These are phyloP conservation scores for Penicillium malachiteum DNA, from an alignment of 495 filamentous ascomycete species.

Conservation along the genomic window DNA sequence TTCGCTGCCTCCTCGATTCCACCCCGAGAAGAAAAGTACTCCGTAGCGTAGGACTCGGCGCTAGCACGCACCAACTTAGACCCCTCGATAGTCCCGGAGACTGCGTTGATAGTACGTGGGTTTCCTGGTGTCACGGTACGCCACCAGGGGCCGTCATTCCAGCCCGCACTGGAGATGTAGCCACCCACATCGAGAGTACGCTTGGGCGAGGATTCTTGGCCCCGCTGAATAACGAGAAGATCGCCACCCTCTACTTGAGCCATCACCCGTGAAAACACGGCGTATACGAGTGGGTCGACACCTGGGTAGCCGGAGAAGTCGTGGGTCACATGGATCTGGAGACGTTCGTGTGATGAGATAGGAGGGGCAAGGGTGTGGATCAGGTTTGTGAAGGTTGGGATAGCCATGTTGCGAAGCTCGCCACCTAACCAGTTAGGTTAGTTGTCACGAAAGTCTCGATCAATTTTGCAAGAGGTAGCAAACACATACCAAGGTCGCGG, in stretches of 20 bases:
- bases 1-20: conserved; percentile 79
- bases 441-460: background rate
- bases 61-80: conserved; percentile 85
- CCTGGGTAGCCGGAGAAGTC: conserved; percentile 92
- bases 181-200: conserved; percentile 54
- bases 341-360: conserved; percentile 95
- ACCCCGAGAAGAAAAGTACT: conserved; percentile 74
- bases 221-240: conserved; percentile 92
- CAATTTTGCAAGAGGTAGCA: background rate
- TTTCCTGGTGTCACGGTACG: conserved; percentile 59
- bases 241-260: conserved; percentile 97
- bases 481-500: conserved; percentile 67
- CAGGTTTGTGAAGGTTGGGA: conserved; percentile 93
- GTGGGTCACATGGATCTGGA: conserved; percentile 97
- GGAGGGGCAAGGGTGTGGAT: conserved; percentile 93
- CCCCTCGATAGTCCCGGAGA: conserved; percentile 78
- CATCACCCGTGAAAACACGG: conserved; percentile 95
- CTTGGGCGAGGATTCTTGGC: conserved; percentile 76
- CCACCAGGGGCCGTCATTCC: conserved; percentile 98
- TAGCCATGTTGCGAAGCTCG: conserved; percentile 81
- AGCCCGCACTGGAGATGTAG: conserved; percentile 59
- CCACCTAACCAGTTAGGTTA: conserved; percentile 59
- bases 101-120: conserved; percentile 74
- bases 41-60: conserved; percentile 81
- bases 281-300: conserved; percentile 89